Base-by-base conservation (phyloP, 192 early-diverging fungal genomes). In the Haplosporangium gracile region DNA sequence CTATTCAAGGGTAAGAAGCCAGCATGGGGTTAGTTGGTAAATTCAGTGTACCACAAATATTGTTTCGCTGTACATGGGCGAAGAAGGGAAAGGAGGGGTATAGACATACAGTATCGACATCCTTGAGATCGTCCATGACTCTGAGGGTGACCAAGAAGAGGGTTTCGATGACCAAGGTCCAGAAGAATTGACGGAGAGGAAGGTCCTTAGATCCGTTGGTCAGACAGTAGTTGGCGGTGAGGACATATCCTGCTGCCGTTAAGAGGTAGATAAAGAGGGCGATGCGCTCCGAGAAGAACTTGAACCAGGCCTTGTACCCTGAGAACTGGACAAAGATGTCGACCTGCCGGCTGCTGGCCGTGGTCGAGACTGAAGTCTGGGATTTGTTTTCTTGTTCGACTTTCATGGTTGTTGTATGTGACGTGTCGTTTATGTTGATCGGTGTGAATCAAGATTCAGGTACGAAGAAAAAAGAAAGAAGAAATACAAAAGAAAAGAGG, bases 71-170 rank as follows among this genome's bases (percentile, higher is more conserved):
- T 65, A 22, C 51, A 63, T 22, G 57, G 29, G 24, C 5, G 8
- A 43, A 38, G 10, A 34, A 29, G 40, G 57, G 39, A 40, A n/a
- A 65, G 2, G 36, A 36, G 36, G 20, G 53, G 53, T 8, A 38
- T 20, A 36, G 72, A 74, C 83, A 20, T 85, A 85, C 83, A 9
- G 83, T 85, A 57, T 85, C 83, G 55, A 85, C 83, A 49, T 85
- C 83, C 70, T 85, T 85, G 20, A 85, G 70, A 68, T 85, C 83
- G 22, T 85, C 83, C 83, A 85, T 85, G 75, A 85, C 83, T 68
- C 83, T 60, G 55, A 85, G 78, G 5, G 83, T 85, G 24, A 85
- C 40, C 34, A 85, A 45, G 78, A 85, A 85, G 32, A 85, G 43
- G 34, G 83, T 80, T 49, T 85, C 83, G 4, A 80, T 75, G 70